Base-by-base conservation (phyloP, 257 asterid genomes). In the Fraxinus quadrangulata region DNA sequence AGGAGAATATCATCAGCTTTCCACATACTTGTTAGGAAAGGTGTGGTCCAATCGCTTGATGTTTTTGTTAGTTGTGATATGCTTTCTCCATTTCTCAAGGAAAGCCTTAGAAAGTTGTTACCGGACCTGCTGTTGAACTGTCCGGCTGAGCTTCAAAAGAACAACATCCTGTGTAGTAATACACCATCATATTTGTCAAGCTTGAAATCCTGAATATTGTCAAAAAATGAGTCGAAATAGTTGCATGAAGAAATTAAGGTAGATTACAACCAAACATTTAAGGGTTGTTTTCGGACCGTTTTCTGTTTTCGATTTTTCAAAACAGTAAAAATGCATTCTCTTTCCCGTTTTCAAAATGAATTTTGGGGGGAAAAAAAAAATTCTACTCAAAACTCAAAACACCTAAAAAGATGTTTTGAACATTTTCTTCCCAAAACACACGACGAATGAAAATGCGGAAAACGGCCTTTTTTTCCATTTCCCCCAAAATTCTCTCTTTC, bases 11-110 rank as follows among this genome's bases (percentile, higher is more conserved):
- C 88, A 42, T 80, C 85, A 21, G 92, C 96, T 84, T 84, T 94
- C 40, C 83, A 70, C 76, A 31, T 82, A 9, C 86, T 94, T 72
- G 67, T 84, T 72, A 80, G 82, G 36, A 88, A 85, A 76, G 88
- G 92, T 1, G 90, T 94, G 80, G 70, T 94, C 61, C 83, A 76
- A 37, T 90, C 97, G 11, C 84, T 88, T 12, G 96, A 89, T 75
- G 85, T 89, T 79, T 81, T 92, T 80, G 85, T 85, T 74, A 75
- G 42, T 19, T 85, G 89, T 77, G 86, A 85, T 70, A 36, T 79
- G 85, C 82, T 94, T 75, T 80, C 94, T 81, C 89, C 93, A 13
- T 78, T 79, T 65, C 90, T 89, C 81, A 92, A 78, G 84, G 92
- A 88, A 88, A 88, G 88, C 81, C 81, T 90, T 24, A 75, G 72